Evolutionary conservation across 257 asterid genomes (phyloP), one percentile per base, ranked within the genome.

Genomic region (Capsicum baccatum): DNA sequence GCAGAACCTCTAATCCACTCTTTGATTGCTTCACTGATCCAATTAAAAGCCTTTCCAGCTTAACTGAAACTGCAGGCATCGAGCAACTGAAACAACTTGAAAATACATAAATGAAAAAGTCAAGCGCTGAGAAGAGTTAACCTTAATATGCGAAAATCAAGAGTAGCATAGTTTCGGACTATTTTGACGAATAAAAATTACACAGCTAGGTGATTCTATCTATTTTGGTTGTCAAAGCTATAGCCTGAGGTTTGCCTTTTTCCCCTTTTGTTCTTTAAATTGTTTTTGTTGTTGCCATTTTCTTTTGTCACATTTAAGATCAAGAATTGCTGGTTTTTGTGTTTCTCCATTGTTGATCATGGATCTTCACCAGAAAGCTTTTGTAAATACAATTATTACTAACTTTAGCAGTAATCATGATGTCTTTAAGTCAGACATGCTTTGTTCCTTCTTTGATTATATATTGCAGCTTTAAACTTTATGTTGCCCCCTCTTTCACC

Each of bases 311-410:
- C 14, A 74, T 52, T 74, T 71, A 44, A 74, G 47, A 74, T 21
- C 26, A 52, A 62, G 64, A 54, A 26, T 78, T 78, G 63, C 4
- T 76, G 21, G 60, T 52, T 26, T 76, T 76, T 21, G 10, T 73
- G 60, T 73, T 71, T 71, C 44, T 74, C 44, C 80, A 74, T 50
- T 50, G 21, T n/a, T 74, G 81, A 50, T 74, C 62, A 50, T 78
- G 81, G 64, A 54, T 78, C 81, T 78, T 78, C 81, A 78, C 21
- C 13, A 78, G 81, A 52, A 54, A 78, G 81, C 81, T 8, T 78
- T 78, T 54, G 64, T 8, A 10, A 78, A 54, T 78, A 54, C 81
- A 54, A 71, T 78, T 78, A 14, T 78, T 74, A 14, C 81, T 76
- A 76, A 52, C 64, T 54, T 11, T 48, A 78, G 64, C 64, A 54